phyloP scores from a whole-genome alignment of 1,139 yeast genomes.

The Groenewaldozyma auringiensis region DNA sequence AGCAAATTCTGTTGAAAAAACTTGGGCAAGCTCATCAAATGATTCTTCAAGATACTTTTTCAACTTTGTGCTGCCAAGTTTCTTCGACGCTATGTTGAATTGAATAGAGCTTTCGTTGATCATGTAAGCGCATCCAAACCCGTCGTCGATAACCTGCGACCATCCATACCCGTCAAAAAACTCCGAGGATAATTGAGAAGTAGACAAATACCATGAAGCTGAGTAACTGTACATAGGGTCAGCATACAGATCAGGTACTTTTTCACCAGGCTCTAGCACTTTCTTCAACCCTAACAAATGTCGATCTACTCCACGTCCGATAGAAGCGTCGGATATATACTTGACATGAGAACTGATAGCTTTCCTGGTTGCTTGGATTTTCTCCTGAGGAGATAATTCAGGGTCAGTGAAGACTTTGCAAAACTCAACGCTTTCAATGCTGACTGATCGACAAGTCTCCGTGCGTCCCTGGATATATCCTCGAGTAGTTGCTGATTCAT shows the following conservation, averaged over 20 bases:
- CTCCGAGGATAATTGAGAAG: constrained; percentile 87
- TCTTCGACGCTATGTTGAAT: constrained; percentile 76
- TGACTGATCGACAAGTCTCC: constrained; percentile 88
- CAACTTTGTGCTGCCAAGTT: constrained; percentile 59
- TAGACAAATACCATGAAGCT: constrained; percentile 75
- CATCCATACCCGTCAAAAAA: constrained; percentile 91
- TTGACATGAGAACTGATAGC: constrained; percentile 72
- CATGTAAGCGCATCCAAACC: constrained; percentile 92
- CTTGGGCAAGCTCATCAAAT: constrained; percentile 72
- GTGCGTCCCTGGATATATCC: constrained; percentile 86
- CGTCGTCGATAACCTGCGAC: constrained; percentile 92
- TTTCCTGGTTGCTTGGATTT: constrained; percentile 59
- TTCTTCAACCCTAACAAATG: constrained; percentile 86
- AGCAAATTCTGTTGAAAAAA: constrained; percentile 38
- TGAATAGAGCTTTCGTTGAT: constrained; percentile 79
- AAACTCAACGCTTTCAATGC: constrained; percentile 64
- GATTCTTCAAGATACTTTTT: constrained; percentile 66
- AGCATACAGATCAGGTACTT: constrained; percentile 60
- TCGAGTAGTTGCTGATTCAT: constrained; percentile 94
- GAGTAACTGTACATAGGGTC: constrained; percentile 76
- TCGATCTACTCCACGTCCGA: constrained; percentile 88
- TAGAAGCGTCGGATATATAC: constrained; percentile 71
- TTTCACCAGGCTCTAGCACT: constrained; percentile 53
- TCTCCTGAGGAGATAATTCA: constrained; percentile 47
- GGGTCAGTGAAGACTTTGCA: constrained; percentile 69